Conservation (phyloP, 768 basidiomycete genomes). For the Pisolithus orientalis region DNA sequence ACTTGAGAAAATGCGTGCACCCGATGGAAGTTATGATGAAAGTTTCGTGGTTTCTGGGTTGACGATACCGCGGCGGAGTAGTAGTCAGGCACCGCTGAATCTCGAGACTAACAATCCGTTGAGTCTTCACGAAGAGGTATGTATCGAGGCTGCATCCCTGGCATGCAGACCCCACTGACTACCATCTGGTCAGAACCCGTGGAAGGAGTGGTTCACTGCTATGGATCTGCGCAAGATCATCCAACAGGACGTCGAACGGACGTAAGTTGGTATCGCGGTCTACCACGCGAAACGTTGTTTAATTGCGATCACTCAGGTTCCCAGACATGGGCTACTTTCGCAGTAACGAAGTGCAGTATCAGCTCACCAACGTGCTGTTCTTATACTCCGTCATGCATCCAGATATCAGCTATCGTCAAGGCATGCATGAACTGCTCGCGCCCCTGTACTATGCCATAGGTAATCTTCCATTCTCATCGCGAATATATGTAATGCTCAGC, state of each 20-base stretch:
- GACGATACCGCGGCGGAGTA: conserved; percentile 26
- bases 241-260: conserved; percentile 90
- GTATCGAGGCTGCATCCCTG: conserved; percentile 2
- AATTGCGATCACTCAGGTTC: conserved; percentile 50
- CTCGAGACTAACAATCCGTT: conserved; percentile 76
- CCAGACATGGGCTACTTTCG: conserved; percentile 96
- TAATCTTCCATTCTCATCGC: conserved; percentile 11
- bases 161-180: background rate
- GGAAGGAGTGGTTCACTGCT: conserved; percentile 90
- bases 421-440: conserved; percentile 97
- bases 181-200: conserved; percentile 63
- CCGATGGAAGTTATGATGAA: conserved; percentile 79
- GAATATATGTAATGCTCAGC: conserved; percentile 12
- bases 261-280: conserved; percentile 46
- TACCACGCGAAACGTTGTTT: background rate
- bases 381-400: conserved; percentile 75
- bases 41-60: conserved; percentile 54
- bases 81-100: conserved; percentile 31
- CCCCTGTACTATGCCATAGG: conserved; percentile 67
- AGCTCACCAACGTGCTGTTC: conserved; percentile 84
- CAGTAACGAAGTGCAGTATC: conserved; percentile 61
- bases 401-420: conserved; percentile 90
- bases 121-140: conserved; percentile 70
- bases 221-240: conserved; percentile 88
- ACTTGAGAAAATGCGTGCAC: conserved; percentile 69